Percentiles rank a stretch among this genome's conserved stretches.
Evolutionary conservation across 495 filamentous ascomycete genomes (phyloP).

Genomic region (Penicillium antarcticum): DNA sequence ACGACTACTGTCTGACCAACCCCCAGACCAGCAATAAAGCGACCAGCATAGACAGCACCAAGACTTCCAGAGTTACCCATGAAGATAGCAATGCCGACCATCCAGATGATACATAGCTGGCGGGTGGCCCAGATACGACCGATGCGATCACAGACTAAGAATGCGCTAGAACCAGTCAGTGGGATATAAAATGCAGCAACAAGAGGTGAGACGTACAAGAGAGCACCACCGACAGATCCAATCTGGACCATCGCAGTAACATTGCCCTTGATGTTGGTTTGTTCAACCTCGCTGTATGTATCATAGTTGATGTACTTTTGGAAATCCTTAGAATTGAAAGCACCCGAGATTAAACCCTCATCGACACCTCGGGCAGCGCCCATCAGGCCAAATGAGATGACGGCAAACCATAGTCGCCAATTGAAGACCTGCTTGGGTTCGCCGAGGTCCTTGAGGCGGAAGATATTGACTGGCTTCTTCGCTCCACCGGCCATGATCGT

Average conservation of each 20-base stretch:
- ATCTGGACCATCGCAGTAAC: conserved; percentile 73
- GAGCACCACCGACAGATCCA: conserved; percentile 61
- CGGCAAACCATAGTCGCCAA: conserved; percentile 63
- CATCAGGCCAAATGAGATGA: conserved; percentile 64
- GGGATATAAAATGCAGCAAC: not conserved
- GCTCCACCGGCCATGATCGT: conserved; percentile 56
- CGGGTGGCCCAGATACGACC: conserved; percentile 69
- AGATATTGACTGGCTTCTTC: conserved; percentile 66
- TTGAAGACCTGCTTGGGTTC: conserved; percentile 61
- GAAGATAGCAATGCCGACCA: conserved; percentile 65
- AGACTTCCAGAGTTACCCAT: conserved; percentile 59
- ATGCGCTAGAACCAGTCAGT: conserved; percentile 39
- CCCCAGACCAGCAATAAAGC: conserved; percentile 66
- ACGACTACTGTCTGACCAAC: conserved; percentile 68
- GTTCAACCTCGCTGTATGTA: conserved; percentile 49
- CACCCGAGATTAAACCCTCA: conserved; percentile 66
- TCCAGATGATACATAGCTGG: conserved; percentile 63
- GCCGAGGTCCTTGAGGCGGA: conserved; percentile 50
- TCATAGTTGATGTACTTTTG: conserved; percentile 53
- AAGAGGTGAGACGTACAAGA: conserved; percentile 42
- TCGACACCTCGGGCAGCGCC: conserved; percentile 66
- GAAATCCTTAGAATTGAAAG: conserved; percentile 63
- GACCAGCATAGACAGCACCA: conserved; percentile 61
- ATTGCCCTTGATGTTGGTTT: conserved; percentile 63
- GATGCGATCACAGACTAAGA: conserved; percentile 63